Base-by-base conservation (phyloP, 2,329 filamentous ascomycete genomes). In the Sarocladium oryzae region DNA sequence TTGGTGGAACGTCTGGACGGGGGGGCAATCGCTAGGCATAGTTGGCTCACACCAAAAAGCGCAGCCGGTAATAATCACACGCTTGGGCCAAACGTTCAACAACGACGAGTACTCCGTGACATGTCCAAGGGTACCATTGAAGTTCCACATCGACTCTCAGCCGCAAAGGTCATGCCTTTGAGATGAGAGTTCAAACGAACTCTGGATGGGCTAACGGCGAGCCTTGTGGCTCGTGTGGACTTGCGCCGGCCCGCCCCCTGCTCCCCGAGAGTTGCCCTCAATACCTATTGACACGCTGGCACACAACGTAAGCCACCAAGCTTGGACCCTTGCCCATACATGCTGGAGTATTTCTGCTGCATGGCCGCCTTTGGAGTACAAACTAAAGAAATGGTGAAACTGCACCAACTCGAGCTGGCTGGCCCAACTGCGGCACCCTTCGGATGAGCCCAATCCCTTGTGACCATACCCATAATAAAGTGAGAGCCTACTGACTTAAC, bases 341-440 rank as follows among this genome's bases (percentile, higher is more conserved):
- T n/a, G 7, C 4, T 8, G 10, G 37, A n/a, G 23, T 23, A 20
- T 40, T 20, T 21, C 20, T 15, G 16, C 23, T 40, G 16, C 23
- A 20, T 23, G 37, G 10, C 7, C 8, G 20, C 37, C 8, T 28
- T 26, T 9, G 15, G 23, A 43, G 40, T 28, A 20, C 5, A 28
- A 28, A 23, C 40, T 43, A 43, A 20, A 28, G 40, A n/a, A 16
- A 43, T 43, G 40, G 40, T 43, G 40, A 43, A 43, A 43, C 40
- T 8, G 7, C 21, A 28, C 40, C 40, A 16, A 28, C 21, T 43
- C 40, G 4, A 43, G 40, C 40, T 20, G 21, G 40, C 15, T n/a
- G n/a, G n/a, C n/a, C 37, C 16, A 20, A 40, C 20, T 40, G 16
- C 23, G 37, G 37, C 20, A 5, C 37, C 20, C 3, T 21, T 40